Evolutionary conservation across 306 rosid species (phyloP), one percentile per base, ranked within the genome.

Genomic region (Begonia fuchsioides): DNA sequence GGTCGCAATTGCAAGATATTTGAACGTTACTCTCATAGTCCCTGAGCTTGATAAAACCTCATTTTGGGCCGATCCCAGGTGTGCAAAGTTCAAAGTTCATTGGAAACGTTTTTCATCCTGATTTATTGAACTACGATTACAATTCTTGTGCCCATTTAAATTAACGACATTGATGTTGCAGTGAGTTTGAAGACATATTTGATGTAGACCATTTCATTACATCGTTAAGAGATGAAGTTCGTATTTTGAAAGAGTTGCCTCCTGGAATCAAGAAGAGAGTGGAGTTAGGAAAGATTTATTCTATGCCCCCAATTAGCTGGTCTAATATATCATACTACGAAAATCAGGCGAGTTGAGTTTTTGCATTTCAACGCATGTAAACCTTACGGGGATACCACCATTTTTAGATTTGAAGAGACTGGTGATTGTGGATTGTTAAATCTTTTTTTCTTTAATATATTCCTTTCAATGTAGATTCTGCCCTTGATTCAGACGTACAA

Each of bases 51-150:
- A 90, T 63, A 90, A 85, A 61, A 45, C 94, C 13, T 90, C 98
- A 65, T 90, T 90, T 59, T 90, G 98, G 98, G 95, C 95, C 53
- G 98, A 90, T 63, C 95, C 95, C 49, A 90, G 98, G 98, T 90
- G 46, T 38, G 76, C 35, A 8, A 12, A 26, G 35, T 26, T 26
- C 7, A 8, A 26, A 26, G 35, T 26, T 26, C 3, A 26, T 26
- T 26, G n/a, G 35, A 26, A 26, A 26, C 35, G 0, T 26, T 26
- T 26, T 26, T 26, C 7, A 5, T 26, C 35, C 35, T 26, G 35
- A 26, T 26, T 26, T 26, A 26, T 26, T 26, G 35, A 26, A 26
- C 35, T 26, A 26, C 35, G 8, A 26, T 26, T 26, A 26, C 35
- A 26, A 18, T 26, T 62, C 13, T 55, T 15, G 13, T 43, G 57